phyloP scores from a whole-genome alignment of 106 monocot genomes.

The Dioscorea dumetorum region DNA sequence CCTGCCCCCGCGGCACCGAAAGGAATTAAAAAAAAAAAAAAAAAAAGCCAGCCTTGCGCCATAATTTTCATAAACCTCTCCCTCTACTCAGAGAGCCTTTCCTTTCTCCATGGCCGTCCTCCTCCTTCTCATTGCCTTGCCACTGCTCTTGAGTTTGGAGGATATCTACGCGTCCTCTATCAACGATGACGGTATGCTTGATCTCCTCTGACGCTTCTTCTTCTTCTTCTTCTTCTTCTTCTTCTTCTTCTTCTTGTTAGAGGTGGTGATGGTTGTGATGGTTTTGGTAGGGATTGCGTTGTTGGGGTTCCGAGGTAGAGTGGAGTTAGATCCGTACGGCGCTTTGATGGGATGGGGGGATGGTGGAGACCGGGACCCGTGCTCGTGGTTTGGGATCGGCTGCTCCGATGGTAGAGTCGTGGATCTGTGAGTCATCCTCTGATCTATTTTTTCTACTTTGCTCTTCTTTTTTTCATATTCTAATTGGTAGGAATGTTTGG shows the following conservation, averaged over 20 bases:
- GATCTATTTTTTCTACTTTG: too few relatives aligned
- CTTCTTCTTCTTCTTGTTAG: too few relatives aligned
- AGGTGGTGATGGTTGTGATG: background rate
- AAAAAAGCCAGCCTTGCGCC: too few relatives aligned
- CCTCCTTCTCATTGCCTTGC: too few relatives aligned
- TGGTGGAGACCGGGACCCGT: constrained; percentile 21
- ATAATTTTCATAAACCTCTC: too few relatives aligned
- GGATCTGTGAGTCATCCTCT: constrained; percentile 28
- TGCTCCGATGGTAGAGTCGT: constrained; percentile 43
- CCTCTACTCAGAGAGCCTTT: too few relatives aligned
- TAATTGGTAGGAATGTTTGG: constrained; percentile 26
- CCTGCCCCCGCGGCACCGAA: too few relatives aligned
- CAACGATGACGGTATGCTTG: background rate
- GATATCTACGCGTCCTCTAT: background rate
- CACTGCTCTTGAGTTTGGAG: too few relatives aligned
- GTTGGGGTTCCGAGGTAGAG: constrained; percentile 34
- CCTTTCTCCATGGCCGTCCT: too few relatives aligned
- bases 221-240: background rate
- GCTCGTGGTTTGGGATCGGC: constrained; percentile 36
- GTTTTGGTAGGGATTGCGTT: constrained; percentile 30
- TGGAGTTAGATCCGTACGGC: constrained; percentile 49
- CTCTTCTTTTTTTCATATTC: too few relatives aligned
- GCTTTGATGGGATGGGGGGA: constrained; percentile 30
- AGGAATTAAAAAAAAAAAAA: too few relatives aligned
- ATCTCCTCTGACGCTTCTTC: background rate